A percentile compares a stretch with the other conserved stretches of the same genome.
Evolutionary conservation across 2,329 filamentous ascomycete genomes (phyloP).

Genomic region (Neocatenulostroma microsporum): DNA sequence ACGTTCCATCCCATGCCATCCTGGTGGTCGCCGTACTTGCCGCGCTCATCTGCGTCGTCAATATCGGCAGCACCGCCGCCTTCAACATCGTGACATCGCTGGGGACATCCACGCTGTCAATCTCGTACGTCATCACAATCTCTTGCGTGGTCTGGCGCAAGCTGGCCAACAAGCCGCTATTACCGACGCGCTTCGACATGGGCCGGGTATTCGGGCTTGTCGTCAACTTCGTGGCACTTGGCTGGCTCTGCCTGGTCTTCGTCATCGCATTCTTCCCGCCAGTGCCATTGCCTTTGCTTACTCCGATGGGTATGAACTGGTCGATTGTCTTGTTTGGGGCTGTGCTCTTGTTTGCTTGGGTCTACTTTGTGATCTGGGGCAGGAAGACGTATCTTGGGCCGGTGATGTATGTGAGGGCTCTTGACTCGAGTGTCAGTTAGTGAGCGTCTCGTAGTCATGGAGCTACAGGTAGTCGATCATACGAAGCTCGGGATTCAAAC

Average conservation of each 20-base stretch:
- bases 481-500: no score
- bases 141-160: constrained; percentile 7
- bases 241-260: constrained; percentile 2
- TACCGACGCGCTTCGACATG: constrained; percentile 6
- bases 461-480: no score
- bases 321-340: constrained; percentile 37
- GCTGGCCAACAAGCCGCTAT: constrained; percentile 8
- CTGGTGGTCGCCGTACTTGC: constrained; percentile 11
- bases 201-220: constrained; percentile 22
- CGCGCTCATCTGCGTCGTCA: constrained; percentile 25
- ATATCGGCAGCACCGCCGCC: constrained; percentile 30
- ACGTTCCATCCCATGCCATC: constrained; percentile 17
- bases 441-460: no score
- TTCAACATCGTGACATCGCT: constrained; percentile 36
- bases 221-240: constrained; percentile 7
- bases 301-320: constrained; percentile 45
- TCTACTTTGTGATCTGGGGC: constrained; percentile 30
- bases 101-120: constrained; percentile 11
- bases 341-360: constrained; percentile 12
- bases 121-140: constrained; percentile 12
- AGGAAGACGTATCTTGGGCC: constrained; percentile 25
- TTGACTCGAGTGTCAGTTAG: no score
- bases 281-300: constrained; percentile 22
- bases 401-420: constrained; percentile 12
- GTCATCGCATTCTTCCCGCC: constrained; percentile 12